phyloP scores from a whole-genome alignment of 2,329 filamentous ascomycete species.

The Sporothrix mexicana region DNA sequence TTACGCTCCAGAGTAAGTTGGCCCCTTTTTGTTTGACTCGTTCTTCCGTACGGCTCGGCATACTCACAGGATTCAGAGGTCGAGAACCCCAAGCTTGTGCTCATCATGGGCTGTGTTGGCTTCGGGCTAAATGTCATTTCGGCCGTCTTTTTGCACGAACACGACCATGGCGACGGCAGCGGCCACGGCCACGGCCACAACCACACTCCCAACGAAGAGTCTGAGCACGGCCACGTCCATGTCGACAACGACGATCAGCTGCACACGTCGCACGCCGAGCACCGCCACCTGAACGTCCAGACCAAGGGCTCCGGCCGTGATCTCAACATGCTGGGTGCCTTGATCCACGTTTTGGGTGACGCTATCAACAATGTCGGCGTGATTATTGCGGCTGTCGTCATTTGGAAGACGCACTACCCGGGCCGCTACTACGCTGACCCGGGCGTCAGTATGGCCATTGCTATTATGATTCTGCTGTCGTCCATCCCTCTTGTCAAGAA shows the following conservation, averaged over 20 bases:
- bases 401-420: conserved; percentile 67
- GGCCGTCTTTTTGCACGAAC: conserved; percentile 64
- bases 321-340: conserved; percentile 72
- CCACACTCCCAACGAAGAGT: conserved; percentile 25
- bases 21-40: background rate
- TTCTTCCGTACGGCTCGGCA: background rate
- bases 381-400: conserved; percentile 70
- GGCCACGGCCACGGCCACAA: conserved; percentile 39
- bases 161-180: conserved; percentile 42
- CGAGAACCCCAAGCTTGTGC: conserved; percentile 67
- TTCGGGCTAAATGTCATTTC: conserved; percentile 71
- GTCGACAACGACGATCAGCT: conserved; percentile 22
- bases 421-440: conserved; percentile 74
- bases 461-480: conserved; percentile 72
- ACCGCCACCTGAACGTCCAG: conserved; percentile 52
- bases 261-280: conserved; percentile 52
- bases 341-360: conserved; percentile 74
- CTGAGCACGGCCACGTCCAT: conserved; percentile 39
- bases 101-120: conserved; percentile 73
- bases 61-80: conserved; percentile 50
- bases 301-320: conserved; percentile 55
- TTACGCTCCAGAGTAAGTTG: conserved; percentile 58
- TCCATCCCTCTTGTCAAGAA: conserved; percentile 66
- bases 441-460: conserved; percentile 70
- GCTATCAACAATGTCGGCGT: conserved; percentile 79